These are phyloP conservation scores for Globisporangium megalacanthum DNA, from an alignment of 352 stramenopile genomes.

Conservation along the genomic window DNA sequence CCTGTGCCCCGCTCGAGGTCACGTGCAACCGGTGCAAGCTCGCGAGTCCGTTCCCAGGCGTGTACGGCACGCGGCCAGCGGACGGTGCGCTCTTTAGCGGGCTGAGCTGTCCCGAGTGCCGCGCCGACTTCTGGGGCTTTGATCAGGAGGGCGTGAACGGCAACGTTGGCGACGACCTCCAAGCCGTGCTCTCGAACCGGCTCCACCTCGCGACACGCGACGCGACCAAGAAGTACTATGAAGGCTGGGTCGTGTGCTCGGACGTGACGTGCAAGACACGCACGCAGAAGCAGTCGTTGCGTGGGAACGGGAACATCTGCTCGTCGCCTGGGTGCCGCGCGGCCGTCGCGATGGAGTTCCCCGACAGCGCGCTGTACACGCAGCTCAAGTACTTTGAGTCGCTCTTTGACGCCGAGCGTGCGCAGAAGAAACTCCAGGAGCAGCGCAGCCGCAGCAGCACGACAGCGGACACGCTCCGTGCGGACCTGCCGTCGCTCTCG, in stretches of 20 bases:
- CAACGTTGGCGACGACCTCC: slow-evolving; percentile 64
- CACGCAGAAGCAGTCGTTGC: slow-evolving; percentile 95
- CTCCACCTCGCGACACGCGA: slow-evolving; percentile 77
- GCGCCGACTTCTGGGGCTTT: slow-evolving; percentile 79
- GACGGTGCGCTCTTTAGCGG: slow-evolving; percentile 36
- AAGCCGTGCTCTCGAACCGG: slow-evolving; percentile 75
- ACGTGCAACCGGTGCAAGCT: slow-evolving; percentile 68
- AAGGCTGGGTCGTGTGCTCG: slow-evolving; percentile 90
- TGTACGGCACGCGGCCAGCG: slow-evolving; percentile 43
- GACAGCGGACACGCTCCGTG: slow-evolving; percentile 17
- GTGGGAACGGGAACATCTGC: slow-evolving; percentile 90
- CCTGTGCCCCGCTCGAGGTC: slow-evolving; percentile 71
- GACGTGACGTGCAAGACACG: slow-evolving; percentile 93
- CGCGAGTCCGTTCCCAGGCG: slow-evolving; percentile 61
- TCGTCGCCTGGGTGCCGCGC: slow-evolving; percentile 90
- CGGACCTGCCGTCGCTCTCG: slow-evolving; percentile 43
- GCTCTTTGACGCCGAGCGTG: slow-evolving; percentile 92
- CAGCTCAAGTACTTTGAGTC: slow-evolving; percentile 97
- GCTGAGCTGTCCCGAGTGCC: slow-evolving; percentile 65
- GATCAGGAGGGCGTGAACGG: slow-evolving; percentile 73
- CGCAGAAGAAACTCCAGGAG: slow-evolving; percentile 74
- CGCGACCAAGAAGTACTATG: slow-evolving; percentile 86
- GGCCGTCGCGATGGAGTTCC: slow-evolving; percentile 83
- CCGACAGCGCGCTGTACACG: slow-evolving; percentile 90
- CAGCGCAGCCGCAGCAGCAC: slow-evolving; percentile 39